Evolutionary conservation across 2,329 filamentous ascomycete species (phyloP), one percentile per base, ranked within the genome.

Genomic region (Polychaeton citri): DNA sequence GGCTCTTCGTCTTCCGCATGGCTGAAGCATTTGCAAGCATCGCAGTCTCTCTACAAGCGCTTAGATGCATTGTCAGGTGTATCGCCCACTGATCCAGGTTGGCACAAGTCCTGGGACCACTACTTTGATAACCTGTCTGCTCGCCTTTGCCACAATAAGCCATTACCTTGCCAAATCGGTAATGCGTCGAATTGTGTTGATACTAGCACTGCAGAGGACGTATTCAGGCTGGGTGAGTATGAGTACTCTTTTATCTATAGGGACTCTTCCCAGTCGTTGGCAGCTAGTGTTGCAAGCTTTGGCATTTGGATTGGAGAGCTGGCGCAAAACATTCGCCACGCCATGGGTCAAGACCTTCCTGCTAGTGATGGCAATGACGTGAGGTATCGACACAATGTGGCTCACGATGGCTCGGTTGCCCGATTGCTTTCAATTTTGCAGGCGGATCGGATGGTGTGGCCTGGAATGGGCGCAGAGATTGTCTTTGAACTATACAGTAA

Each of bases 81-180:
- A 1, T 52, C 68, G 0, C 42, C 64, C 0, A 57, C 57, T 21
- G 69, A 76, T 40, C 50, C 53, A 0, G 77, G 66, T 3, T 90
- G 83, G 64, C 81, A 88, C 50, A 66, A 59, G 28, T 77, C 70
- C 36, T 78, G 81, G 48, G 84, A 90, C 51, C 83, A 86, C 57
- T 90, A 90, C 61, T 90, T 78, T 49, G 84, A 90, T 54, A 90
- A 86, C 50, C 68, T 90, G 1, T 85, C 81, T 0, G 78, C 82
- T 0, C 70, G 82, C 0, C 78, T 85, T 52, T 90, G 83, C 54
- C 82, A 90, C 51, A 62, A 58, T 13, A 82, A 80, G 49, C 72
- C 80, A 0, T 62, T 87, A 0, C 83, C 82, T 0, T 88, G 82
- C 60, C 73, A 70, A 42, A 55, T 43, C 36, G 67, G 67, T 41